Base-by-base conservation (phyloP, 1,139 yeast species). In the Meyerozyma athensensis region DNA sequence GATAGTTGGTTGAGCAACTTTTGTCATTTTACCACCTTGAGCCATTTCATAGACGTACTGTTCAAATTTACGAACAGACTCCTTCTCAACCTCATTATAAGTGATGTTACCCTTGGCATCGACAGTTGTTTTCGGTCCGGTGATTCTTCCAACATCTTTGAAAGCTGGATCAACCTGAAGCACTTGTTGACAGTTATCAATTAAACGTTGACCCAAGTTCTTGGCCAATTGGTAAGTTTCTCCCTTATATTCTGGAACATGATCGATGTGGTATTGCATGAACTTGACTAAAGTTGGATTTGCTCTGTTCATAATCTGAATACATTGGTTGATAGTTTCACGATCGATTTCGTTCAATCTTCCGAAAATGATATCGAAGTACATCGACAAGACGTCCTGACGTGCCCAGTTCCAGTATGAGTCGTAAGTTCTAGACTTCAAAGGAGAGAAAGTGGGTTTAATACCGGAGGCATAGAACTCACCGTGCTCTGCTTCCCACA, bases 391-490 rank as follows among this genome's bases (percentile, higher is more conserved):
- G 44, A 94, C 86, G 61, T 94, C 96, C 71, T 92, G 98, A 67
- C 97, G 86, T 34, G 97, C 97, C 98, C 98, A 92, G 66, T 94
- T 94, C 98, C 98, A 92, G 65, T 90, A 89, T 19, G 97, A 89
- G 65, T 92, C 97, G 63, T 92, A 92, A 39, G 85, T 81, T 72
- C 98, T 86, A 28, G 97, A 95, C 71, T 92, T 92, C 68, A 85
- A 77, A 45, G 94, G 75, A 31, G 96, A 86, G 69, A 92, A 92
- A 7, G 84, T 81, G 36, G 98, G 96, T 49, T 81, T 74, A 53
- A 92, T 84, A 59, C 98, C 97, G 42, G 80, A 76, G 37, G 97
- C 92, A 60, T 90, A 92, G 58, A 82, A 82, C 56, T 92, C 97
- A 49, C 98, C 98, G 56, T 92, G 92, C 68, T 92, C 98, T 45